These are phyloP conservation scores for Medicago lupulina DNA, from an alignment of 306 rosid genomes.

Conservation along the genomic window DNA sequence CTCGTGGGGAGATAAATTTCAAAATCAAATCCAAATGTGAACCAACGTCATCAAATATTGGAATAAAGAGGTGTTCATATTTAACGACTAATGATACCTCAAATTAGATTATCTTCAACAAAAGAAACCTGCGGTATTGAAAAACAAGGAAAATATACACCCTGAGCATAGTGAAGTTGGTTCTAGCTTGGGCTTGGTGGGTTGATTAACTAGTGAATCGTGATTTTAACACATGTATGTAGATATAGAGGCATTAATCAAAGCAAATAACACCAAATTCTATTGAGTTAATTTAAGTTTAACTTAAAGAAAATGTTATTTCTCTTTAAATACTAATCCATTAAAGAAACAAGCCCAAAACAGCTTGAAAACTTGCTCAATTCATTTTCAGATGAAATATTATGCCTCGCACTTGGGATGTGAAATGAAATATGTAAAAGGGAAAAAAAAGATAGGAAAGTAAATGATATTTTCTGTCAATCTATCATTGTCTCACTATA, in stretches of 20 bases:
- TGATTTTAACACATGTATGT: too few species aligned
- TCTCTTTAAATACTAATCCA: background rate
- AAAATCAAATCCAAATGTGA: too few species aligned
- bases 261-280: background rate
- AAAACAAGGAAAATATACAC: too few species aligned
- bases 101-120: too few species aligned
- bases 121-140: too few species aligned
- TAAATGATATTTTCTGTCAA: constrained; percentile 6
- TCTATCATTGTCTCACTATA: background rate
- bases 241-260: background rate
- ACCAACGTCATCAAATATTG: too few species aligned
- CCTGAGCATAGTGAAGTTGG: too few species aligned
- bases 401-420: background rate
- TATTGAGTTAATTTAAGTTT: background rate
- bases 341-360: background rate
- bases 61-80: too few species aligned
- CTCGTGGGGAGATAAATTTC: too few species aligned
- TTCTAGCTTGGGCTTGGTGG: too few species aligned
- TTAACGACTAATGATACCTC: too few species aligned
- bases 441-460: background rate
- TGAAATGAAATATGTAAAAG: background rate
- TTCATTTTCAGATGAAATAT: background rate
- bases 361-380: background rate
- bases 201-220: too few species aligned
- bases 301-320: background rate